Base-by-base conservation (phyloP, 257 asterid genomes). In the Nemophila menziesii region DNA sequence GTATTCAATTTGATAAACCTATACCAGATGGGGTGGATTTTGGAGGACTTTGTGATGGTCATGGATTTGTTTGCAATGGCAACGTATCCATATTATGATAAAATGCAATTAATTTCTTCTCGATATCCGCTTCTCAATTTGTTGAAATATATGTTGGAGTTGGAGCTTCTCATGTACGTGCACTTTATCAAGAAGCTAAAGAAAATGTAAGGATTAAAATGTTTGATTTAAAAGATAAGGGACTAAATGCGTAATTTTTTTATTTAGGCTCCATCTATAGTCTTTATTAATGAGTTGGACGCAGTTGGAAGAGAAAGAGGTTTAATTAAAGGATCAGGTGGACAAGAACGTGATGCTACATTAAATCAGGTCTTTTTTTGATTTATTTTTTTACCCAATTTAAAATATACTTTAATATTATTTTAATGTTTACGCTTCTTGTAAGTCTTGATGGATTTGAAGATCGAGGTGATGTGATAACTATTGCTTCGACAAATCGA, bases 231-330 rank as follows among this genome's bases (percentile, higher is more conserved):
- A n/a, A n/a, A n/a, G n/a, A n/a, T n/a, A n/a, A n/a, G n/a, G n/a
- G n/a, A n/a, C n/a, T n/a, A n/a, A n/a, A n/a, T n/a, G n/a, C n/a
- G n/a, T n/a, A n/a, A n/a, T n/a, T n/a, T n/a, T n/a, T n/a, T n/a
- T n/a, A n/a, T 58, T 60, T 67, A 89, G 97, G 92, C 98, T 50
- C 98, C 96, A 46, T 78, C 98, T 49, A 93, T 89, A 47, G 98
- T 89, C 54, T 89, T 80, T 76, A 89, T 89, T 54, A 95, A 89
- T 74, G 98, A 89, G 78, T 66, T 89, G 62, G 98, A 89, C 65
- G 96, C 96, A 51, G 98, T 84, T 61, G 96, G 98, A 63, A 78
- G 98, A 46, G 92, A 73, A 47, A 92, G 96, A 64, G 98, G 98
- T 63, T 56, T 78, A 61, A 77, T 78, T 59, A 74, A 78, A 54